Conservation (phyloP, 2,329 filamentous ascomycete species). For the Hymenoscyphus salicellus region DNA sequence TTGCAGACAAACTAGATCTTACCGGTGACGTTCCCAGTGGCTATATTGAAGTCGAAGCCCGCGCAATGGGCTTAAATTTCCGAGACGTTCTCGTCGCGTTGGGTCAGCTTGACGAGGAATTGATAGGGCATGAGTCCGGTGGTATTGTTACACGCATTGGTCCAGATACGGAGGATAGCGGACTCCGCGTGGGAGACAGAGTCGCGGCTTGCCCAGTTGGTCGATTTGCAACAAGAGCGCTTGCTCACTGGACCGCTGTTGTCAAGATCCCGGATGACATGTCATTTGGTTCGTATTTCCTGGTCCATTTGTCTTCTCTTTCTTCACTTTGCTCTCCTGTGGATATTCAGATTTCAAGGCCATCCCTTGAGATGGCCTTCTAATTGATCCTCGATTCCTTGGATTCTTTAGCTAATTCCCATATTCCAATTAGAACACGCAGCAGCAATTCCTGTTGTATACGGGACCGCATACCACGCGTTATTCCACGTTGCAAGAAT, state of each 20-base stretch:
- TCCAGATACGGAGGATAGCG: background rate
- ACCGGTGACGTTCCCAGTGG: background rate
- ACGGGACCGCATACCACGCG: slow-evolving; percentile 44
- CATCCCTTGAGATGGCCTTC: too few species aligned
- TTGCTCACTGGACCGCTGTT: slow-evolving; percentile 21
- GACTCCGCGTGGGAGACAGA: slow-evolving; percentile 17
- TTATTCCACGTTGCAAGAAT: slow-evolving; percentile 42
- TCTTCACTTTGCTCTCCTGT: too few species aligned
- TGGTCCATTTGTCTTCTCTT: too few species aligned
- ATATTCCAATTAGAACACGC: too few species aligned
- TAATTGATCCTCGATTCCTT: too few species aligned
- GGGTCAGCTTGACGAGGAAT: slow-evolving; percentile 24
- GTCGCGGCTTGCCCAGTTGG: slow-evolving; percentile 18
- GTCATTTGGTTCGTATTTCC: too few species aligned
- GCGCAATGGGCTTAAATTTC: slow-evolving; percentile 43
- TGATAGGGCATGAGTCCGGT: slow-evolving; percentile 15
- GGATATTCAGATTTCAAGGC: too few species aligned
- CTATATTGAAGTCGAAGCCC: slow-evolving; percentile 38
- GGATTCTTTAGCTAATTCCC: too few species aligned
- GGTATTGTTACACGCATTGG: slow-evolving; percentile 19
- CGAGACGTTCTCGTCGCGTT: slow-evolving; percentile 41
- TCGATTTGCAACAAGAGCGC: slow-evolving; percentile 23
- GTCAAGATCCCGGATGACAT: slow-evolving; percentile 41
- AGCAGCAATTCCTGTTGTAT: slow-evolving; percentile 41
- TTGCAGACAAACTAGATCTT: background rate